phyloP scores from a whole-genome alignment of 306 rosid genomes.

The Rubus idaeus region DNA sequence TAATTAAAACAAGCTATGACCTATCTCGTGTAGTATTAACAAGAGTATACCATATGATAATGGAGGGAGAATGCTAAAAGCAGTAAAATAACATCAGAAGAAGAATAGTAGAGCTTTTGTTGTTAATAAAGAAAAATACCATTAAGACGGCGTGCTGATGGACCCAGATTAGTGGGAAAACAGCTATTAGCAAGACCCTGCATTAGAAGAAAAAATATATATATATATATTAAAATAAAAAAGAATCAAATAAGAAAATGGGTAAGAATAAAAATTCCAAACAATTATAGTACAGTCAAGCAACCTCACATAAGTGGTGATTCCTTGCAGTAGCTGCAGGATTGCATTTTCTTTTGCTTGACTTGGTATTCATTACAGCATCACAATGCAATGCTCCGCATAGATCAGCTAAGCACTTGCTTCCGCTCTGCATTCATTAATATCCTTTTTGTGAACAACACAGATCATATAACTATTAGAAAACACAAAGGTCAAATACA shows the following conservation, averaged over 20 bases:
- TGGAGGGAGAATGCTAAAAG: neutral
- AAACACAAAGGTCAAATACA: neutral
- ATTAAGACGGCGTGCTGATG: constrained; percentile 75
- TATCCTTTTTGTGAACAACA: neutral
- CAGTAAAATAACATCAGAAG: neutral
- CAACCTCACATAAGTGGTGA: constrained; percentile 92
- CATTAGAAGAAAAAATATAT: constrained; percentile 25
- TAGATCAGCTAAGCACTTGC: constrained; percentile 91
- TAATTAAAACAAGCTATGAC: constrained; percentile 20
- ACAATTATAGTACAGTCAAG: constrained; percentile 24
- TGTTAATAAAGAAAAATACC: constrained; percentile 45
- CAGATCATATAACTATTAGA: neutral
- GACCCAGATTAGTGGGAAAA: constrained; percentile 66
- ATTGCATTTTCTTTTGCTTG: constrained; percentile 73
- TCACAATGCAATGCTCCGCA: constrained; percentile 97
- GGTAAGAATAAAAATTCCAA: neutral
- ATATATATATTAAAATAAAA: constrained; percentile 12
- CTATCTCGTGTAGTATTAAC: neutral
- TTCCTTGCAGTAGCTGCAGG: constrained; percentile 80
- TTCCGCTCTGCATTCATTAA: constrained; percentile 55
- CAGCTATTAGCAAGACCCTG: constrained; percentile 85
- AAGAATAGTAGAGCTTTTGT: constrained; percentile 17
- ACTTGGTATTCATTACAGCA: constrained; percentile 50
- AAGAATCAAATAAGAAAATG: neutral
- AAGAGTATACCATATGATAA: neutral